Percentiles rank a stretch among this genome's conserved stretches.
Evolutionary conservation across 108 stramenopile species (phyloP).

Genomic region (Skeletonema menzelii): DNA sequence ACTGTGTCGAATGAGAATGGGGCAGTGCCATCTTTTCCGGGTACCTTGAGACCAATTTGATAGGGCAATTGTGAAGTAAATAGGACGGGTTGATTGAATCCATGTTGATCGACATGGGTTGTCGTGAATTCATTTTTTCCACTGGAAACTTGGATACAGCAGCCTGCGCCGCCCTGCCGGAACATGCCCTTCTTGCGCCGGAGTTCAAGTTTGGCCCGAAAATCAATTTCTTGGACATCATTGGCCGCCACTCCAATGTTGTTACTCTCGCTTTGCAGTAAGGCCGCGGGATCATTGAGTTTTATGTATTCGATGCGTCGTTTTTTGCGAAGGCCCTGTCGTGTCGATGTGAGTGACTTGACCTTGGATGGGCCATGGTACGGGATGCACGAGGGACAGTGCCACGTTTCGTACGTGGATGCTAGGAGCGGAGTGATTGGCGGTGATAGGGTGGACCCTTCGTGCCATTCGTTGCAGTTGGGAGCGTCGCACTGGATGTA

Average conservation of each 20-base stretch:
- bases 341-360: not conserved
- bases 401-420: constrained; percentile 15
- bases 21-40: not conserved
- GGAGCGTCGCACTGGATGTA: constrained; percentile 18
- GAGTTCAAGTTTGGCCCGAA: not conserved
- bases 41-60: constrained; percentile 12
- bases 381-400: constrained; percentile 9
- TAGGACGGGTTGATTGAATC: constrained; percentile 9
- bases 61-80: not conserved
- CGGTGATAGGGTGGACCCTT: not conserved
- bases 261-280: constrained; percentile 1
- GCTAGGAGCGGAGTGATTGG: not conserved
- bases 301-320: constrained; percentile 13
- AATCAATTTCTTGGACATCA: constrained; percentile 7
- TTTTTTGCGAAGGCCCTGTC: constrained; percentile 9
- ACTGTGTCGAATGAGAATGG: constrained; percentile 14
- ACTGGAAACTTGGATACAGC: not conserved
- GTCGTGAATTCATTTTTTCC: not conserved
- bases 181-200: not conserved
- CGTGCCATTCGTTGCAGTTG: constrained; percentile 13
- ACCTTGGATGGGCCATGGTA: constrained; percentile 10
- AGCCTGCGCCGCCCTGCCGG: not conserved
- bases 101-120: constrained; percentile 1
- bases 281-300: constrained; percentile 12
- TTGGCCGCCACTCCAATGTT: constrained; percentile 13